phyloP scores from a whole-genome alignment of 495 filamentous ascomycete species.

The Penicillium bovifimosum region DNA sequence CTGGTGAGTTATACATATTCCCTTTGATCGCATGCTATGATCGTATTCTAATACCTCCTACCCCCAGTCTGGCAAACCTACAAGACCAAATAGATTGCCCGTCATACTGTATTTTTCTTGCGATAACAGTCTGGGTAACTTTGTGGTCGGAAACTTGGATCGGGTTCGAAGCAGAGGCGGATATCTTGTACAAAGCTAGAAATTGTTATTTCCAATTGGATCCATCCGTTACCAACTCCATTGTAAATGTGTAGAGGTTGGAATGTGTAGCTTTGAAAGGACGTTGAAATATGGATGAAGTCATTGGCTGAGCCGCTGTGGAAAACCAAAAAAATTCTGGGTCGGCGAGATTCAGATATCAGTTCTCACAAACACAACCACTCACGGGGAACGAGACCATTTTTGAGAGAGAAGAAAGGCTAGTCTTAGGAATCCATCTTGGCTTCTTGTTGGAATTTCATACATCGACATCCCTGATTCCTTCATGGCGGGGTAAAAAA shows the following conservation, averaged over 20 bases:
- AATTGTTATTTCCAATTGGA: constrained; percentile 31
- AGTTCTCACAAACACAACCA: constrained; percentile 18
- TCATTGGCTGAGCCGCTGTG: constrained; percentile 43
- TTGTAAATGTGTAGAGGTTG: constrained; percentile 22
- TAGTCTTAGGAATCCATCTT: constrained; percentile 4
- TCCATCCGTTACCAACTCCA: constrained; percentile 4
- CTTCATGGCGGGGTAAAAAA: constrained; percentile 41
- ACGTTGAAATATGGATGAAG: constrained; percentile 46
- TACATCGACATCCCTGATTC: constrained; percentile 9
- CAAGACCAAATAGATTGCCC: constrained; percentile 49
- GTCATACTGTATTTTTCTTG: constrained; percentile 12
- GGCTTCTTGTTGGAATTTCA: constrained; percentile 1
- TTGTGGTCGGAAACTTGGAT: constrained; percentile 22
- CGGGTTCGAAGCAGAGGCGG: constrained; percentile 22
- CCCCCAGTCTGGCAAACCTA: constrained; percentile 78
- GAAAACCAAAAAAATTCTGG: constrained; percentile 44
- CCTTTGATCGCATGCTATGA: not conserved
- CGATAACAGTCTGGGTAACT: constrained; percentile 16
- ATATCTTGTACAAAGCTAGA: constrained; percentile 44
- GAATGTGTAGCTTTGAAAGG: constrained; percentile 13
- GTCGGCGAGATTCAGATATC: constrained; percentile 25
- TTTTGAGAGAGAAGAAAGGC: not conserved
- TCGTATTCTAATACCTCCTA: constrained; percentile 21
- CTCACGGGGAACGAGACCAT: constrained; percentile 5
- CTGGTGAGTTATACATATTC: constrained; percentile 52